These are phyloP conservation scores for Geoglossum cookeanum DNA, from an alignment of 2,329 filamentous ascomycete species.

Conservation along the genomic window DNA sequence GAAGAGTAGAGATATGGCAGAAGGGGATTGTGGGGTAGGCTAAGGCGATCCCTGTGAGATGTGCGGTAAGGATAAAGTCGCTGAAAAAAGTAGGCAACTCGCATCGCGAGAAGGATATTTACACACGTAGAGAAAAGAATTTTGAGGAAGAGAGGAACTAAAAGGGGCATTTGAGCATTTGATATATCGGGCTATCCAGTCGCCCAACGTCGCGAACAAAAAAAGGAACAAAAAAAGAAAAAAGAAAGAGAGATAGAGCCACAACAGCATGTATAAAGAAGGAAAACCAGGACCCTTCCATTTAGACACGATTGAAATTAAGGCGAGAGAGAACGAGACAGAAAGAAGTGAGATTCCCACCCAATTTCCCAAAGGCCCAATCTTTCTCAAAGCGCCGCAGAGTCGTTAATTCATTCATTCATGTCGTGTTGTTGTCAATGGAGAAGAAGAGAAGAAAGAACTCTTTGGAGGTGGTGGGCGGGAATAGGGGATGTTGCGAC, in stretches of 20 bases:
- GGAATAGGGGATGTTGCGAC: neutral
- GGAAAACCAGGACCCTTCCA: neutral
- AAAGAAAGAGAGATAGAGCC: no score
- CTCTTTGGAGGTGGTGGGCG: neutral
- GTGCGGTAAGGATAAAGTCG: neutral
- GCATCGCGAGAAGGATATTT: neutral
- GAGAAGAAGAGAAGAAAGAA: neutral
- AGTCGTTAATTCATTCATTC: neutral
- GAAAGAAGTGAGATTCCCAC: neutral
- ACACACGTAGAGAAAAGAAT: neutral
- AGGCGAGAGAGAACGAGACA: neutral
- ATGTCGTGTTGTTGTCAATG: neutral
- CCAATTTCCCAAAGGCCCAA: neutral
- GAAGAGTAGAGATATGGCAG: neutral
- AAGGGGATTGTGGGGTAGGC: neutral
- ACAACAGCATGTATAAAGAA: neutral
- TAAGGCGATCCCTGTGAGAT: neutral
- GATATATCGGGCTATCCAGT: neutral
- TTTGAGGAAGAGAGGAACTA: neutral
- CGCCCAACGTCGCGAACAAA: neutral
- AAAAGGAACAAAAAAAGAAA: no score
- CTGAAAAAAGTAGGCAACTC: neutral
- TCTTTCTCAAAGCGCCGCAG: neutral
- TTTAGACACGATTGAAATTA: neutral
- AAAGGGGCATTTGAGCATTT: no score